Base-by-base conservation (phyloP, 169 alveolate genomes). In the Eimeria brunetti region DNA sequence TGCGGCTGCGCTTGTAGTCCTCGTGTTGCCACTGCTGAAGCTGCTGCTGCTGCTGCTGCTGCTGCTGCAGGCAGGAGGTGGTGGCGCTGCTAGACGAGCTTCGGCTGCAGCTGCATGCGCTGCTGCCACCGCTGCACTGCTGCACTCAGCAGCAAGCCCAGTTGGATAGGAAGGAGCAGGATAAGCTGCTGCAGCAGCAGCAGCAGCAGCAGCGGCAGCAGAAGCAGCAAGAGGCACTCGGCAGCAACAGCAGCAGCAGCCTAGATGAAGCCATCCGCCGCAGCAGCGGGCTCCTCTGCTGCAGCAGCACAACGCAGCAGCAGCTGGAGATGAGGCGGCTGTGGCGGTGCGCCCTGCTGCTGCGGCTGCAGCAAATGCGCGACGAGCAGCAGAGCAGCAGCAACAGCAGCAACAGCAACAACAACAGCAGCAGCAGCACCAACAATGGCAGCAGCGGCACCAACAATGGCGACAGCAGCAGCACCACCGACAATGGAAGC, bases 331-430 rank as follows among this genome's bases (percentile, higher is more conserved):
- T n/a, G 49, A 22, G 89, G 46, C 58, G 64, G 46, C 89, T 80
- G 89, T 80, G 89, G 89, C 89, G 89, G 14, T 80, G 89, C 89
- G 89, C 89, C 27, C 60, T 80, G 89, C 71, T 80, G 89, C 71
- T 80, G 71, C 64, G 44, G 44, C 89, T 80, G 49, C 67, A 80
- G 89, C 89, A 80, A 44, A 44, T 80, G 71, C 5, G 38, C 12
- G 44, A 44, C 14, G 89, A 80, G 71, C 64, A 51, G 49, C 24
- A n/a, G 69, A 80, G 44, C 69, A 49, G 69, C 89, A 80, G 69
- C 89, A n/a, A 18, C 69, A 44, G 44, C 64, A n/a, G 71, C 89
- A 49, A 69, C 89, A 80, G 89, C 89, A 80, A 24, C 46, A 14
- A 24, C 84, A 38, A 27, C 56, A 73, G 53, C 56, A 73, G 84